These are phyloP conservation scores for Chlorophyllum brunneum DNA, from an alignment of 768 basidiomycete species.

Conservation along the genomic window DNA sequence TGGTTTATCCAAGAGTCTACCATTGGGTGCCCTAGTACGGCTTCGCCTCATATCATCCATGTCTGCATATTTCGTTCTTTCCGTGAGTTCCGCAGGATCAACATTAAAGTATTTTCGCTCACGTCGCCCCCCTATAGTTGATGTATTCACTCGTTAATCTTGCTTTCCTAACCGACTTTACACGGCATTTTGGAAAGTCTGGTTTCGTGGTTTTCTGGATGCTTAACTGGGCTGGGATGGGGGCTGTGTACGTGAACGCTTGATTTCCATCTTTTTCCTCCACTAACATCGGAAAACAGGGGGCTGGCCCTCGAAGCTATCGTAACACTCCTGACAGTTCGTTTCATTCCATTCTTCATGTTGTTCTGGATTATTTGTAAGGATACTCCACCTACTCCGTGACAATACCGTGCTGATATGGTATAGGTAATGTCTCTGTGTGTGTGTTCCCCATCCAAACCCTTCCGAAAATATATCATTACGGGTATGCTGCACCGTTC, in stretches of 20 bases:
- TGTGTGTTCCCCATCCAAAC: slow-evolving; percentile 54
- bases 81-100: slow-evolving; percentile 23
- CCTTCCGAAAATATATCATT: slow-evolving; percentile 54
- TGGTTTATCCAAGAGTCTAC: slow-evolving; percentile 30
- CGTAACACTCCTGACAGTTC: slow-evolving; percentile 53
- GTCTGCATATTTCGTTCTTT: slow-evolving; percentile 32
- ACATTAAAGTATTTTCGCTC: neutral
- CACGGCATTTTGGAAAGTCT: slow-evolving; percentile 42
- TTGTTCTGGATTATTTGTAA: slow-evolving; percentile 65
- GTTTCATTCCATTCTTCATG: slow-evolving; percentile 62
- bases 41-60: slow-evolving; percentile 31
- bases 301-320: slow-evolving; percentile 63
- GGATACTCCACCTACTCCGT: slow-evolving; percentile 12
- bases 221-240: slow-evolving; percentile 63
- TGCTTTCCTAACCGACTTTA: slow-evolving; percentile 59
- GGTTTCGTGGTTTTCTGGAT: slow-evolving; percentile 74
- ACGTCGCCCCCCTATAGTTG: slow-evolving; percentile 33
- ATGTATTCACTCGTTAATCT: slow-evolving; percentile 58
- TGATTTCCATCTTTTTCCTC: neutral
- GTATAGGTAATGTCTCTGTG: slow-evolving; percentile 57
- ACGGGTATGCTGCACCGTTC: slow-evolving; percentile 70
- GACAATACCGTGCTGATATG: neutral
- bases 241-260: slow-evolving; percentile 41
- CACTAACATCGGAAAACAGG: slow-evolving; percentile 23
- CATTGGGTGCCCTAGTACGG: slow-evolving; percentile 27